A percentile compares a stretch with the other conserved stretches of the same genome.
Conservation (phyloP, 805 yeast genomes). For the Barnettozyma salicaria region DNA sequence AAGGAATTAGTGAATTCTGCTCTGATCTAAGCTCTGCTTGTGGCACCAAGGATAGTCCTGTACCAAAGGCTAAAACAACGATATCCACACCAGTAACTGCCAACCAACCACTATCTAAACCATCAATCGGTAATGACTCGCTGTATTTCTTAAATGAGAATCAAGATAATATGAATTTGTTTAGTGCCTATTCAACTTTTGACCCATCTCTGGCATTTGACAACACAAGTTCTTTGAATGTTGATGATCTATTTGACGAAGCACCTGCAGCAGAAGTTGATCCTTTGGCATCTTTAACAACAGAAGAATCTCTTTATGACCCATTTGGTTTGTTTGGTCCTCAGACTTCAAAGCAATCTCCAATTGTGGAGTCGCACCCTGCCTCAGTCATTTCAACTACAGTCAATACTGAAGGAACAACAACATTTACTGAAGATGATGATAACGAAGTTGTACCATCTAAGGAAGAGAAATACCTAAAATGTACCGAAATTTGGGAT, state of each 20-base stretch:
- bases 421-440: conserved; percentile 9
- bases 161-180: conserved; percentile 9
- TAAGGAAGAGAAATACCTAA: conserved; percentile 51
- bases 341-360: conserved; percentile 5
- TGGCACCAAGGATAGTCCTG: conserved; percentile 65
- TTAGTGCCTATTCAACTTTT: conserved; percentile 30
- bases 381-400: background rate
- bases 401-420: background rate
- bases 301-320: conserved; percentile 54
- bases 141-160: conserved; percentile 39
- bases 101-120: background rate
- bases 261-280: conserved; percentile 24
- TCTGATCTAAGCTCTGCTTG: conserved; percentile 72
- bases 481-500: conserved; percentile 95
- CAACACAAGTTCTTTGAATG: conserved; percentile 9
- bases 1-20: conserved; percentile 72
- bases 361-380: conserved; percentile 9
- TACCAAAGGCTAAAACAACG: conserved; percentile 39
- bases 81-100: conserved; percentile 8
- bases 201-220: conserved; percentile 50
- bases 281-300: conserved; percentile 39
- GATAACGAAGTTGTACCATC: conserved; percentile 58
- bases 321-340: conserved; percentile 35
- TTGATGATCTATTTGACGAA: conserved; percentile 10
- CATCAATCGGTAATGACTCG: conserved; percentile 31